Base-by-base conservation (phyloP, 1,284 basidiomycete genomes). In the Marasmius tenuissimus region DNA sequence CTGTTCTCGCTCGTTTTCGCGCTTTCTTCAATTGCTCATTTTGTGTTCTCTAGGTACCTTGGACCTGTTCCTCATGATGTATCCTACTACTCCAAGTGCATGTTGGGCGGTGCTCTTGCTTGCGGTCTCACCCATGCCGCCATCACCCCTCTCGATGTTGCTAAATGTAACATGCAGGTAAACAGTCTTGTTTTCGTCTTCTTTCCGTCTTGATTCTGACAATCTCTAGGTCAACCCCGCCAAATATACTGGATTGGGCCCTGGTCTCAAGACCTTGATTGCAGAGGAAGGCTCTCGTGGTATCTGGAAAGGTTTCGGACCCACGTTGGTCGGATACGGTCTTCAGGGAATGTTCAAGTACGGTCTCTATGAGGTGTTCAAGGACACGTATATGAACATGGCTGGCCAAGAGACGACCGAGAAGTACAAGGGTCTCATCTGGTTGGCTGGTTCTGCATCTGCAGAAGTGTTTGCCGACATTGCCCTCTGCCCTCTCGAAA, bases 101-200 rank as follows among this genome's bases (percentile, higher is more conserved):
- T 92, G 87, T 82, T 98, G 66, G 95, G 94, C 72, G 95, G 96
- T 87, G 85, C 87, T 68, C 85, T 97, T 69, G 94, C 96, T 66
- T 98, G 96, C 73, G 94, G 95, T 80, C 62, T 96, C 76, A 97
- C 96, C 69, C 96, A 98, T 78, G 96, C 95, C 63, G 93, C 91
- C 71, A 89, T 96, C 72, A 96, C 94, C 48, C 94, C 94, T 65
- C 87, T 97, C 70, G 94, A 97, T 83, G 94, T 96, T 70, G 92
- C 93, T 72, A 97, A 98, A 85, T 97, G 96, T 76, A 94, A 96
- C 83, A 97, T 98, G 89, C 96, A 98, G 89, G 94, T 94, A 57
- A 70, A 89, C 79, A 74, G 72, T 75, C 71, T 74, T 75, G 59
- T 59, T 47, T 35, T 56, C 40, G 38, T 48, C 39, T 35, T n/a